A percentile compares a stretch with the other conserved stretches of the same genome.
These are phyloP conservation scores for Hyaloscypha bicolor DNA, from an alignment of 495 filamentous ascomycete species.

Conservation along the genomic window DNA sequence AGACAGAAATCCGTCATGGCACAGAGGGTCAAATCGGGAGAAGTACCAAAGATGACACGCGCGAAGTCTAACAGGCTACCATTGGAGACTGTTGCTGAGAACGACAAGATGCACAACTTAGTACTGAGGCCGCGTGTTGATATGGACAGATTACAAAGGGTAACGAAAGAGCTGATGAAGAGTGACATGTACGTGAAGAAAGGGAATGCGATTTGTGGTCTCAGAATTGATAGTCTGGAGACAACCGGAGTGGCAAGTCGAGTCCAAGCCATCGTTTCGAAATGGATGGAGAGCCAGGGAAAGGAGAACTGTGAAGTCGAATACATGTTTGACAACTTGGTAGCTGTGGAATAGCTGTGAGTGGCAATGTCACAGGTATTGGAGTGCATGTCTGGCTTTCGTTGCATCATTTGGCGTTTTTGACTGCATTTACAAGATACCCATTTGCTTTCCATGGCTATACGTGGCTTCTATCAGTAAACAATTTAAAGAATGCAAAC, in stretches of 20 bases:
- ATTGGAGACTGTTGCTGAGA: conserved; percentile 41
- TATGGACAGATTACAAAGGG: neutral
- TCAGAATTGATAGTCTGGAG: conserved; percentile 11
- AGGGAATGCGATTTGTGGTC: conserved; percentile 11
- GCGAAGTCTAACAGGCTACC: conserved; percentile 48
- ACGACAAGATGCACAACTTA: conserved; percentile 34
- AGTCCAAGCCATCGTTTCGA: conserved; percentile 14
- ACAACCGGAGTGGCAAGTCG: conserved; percentile 5
- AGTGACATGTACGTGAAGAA: conserved; percentile 16
- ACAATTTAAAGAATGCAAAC: neutral
- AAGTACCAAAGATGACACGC: conserved; percentile 35
- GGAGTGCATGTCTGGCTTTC: neutral
- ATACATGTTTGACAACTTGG: conserved; percentile 25
- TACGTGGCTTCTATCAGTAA: neutral
- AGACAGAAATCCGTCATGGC: conserved; percentile 40
- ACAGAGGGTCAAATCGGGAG: conserved; percentile 15
- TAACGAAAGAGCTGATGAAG: neutral
- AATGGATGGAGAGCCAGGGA: conserved; percentile 13
- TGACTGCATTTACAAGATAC: conserved; percentile 27
- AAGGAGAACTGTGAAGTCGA: conserved; percentile 22
- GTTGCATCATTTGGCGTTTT: conserved; percentile 1
- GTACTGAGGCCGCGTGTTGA: conserved; percentile 4
- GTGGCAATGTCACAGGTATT: neutral
- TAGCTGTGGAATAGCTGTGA: neutral
- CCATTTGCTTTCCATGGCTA: conserved; percentile 17